Evolutionary conservation across 2,329 filamentous ascomycete species (phyloP), one percentile per base, ranked within the genome.

Genomic region (Arthroderma sp.): DNA sequence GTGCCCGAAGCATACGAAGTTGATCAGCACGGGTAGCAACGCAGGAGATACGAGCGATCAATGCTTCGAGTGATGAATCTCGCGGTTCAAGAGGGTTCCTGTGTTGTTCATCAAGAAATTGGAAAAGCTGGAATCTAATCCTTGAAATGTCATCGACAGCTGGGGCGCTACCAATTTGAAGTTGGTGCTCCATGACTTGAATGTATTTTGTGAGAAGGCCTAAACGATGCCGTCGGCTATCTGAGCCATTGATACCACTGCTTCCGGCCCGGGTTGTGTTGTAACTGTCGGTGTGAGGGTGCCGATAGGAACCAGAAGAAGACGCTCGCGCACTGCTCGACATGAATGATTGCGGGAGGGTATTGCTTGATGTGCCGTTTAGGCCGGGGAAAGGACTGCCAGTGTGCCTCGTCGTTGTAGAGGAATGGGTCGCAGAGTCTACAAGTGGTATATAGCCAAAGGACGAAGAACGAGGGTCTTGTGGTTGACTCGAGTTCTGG

Each of bases 61-160:
- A 52, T 6, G 51, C 48, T 48, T 58, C 56, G 41, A 58, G 49
- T 15, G 53, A 44, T 33, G 55, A 50, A 44, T 56, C 51, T 27
- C 60, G 50, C 32, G 52, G 47, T 34, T 48, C 43, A 33, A 51
- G 43, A 15, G 49, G 57, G 40, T 53, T 56, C 28, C 50, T 52
- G 48, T 58, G 56, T 37, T 59, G 60, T 11, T 56, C 53, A 48
- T 64, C 62, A 9, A 61, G 52, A 7, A 63, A 46, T 36, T 54
- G 51, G 38, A 60, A 56, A 11, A 65, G 44, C 34, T 61, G 54
- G 15, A 49, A 56, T 6, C 62, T 58, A 30, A 58, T 48, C 2
- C 43, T 47, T 22, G 58, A 55, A 28, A 65, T 56, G 29, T 56
- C 53, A 4, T 60, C 56, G 39, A 62, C 50, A 1, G 56, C 43